These are phyloP conservation scores for Aspergillus tubingensis DNA, from an alignment of 2,329 filamentous ascomycete species.

Conservation along the genomic window DNA sequence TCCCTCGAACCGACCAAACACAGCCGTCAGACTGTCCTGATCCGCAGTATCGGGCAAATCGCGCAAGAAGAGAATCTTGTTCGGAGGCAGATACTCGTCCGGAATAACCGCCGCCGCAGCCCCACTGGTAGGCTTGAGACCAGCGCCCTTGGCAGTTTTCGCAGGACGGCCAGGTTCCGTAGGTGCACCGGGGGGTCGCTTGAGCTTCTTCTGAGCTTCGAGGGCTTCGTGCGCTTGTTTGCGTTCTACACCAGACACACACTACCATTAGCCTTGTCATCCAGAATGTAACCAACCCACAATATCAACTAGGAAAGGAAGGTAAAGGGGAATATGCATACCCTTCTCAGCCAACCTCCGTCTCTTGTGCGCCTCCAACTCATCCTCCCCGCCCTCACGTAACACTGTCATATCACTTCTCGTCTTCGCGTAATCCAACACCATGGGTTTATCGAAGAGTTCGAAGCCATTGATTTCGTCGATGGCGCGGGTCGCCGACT, in stretches of 20 bases:
- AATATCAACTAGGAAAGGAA: too few species aligned
- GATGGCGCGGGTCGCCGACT: slow-evolving; percentile 77
- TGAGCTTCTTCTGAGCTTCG: slow-evolving; percentile 75
- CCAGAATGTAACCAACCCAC: too few species aligned
- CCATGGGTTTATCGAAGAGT: slow-evolving; percentile 88
- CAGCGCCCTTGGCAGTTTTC: slow-evolving; percentile 70
- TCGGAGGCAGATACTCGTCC: slow-evolving; percentile 97
- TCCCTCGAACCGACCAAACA: slow-evolving; percentile 89
- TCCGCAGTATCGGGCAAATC: slow-evolving; percentile 87
- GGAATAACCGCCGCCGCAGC: slow-evolving; percentile 73
- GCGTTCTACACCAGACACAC: slow-evolving; percentile 52
- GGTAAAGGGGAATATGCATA: slow-evolving; percentile 37
- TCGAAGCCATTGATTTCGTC: slow-evolving; percentile 92
- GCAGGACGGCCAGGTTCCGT: slow-evolving; percentile 58
- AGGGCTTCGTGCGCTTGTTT: slow-evolving; percentile 82
- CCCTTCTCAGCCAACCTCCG: slow-evolving; percentile 86
- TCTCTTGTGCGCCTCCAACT: slow-evolving; percentile 83
- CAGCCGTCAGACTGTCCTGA: slow-evolving; percentile 72
- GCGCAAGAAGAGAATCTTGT: slow-evolving; percentile 94
- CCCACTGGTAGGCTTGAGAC: slow-evolving; percentile 74
- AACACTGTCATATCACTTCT: slow-evolving; percentile 85
- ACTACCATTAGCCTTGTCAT: not conserved
- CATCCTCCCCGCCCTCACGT: slow-evolving; percentile 71
- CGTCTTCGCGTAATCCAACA: slow-evolving; percentile 76
- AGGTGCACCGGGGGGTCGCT: slow-evolving; percentile 57